Evolutionary conservation across 2,329 filamentous ascomycete genomes (phyloP), one percentile per base, ranked within the genome.

Genomic region (Magnaporthales sp.): DNA sequence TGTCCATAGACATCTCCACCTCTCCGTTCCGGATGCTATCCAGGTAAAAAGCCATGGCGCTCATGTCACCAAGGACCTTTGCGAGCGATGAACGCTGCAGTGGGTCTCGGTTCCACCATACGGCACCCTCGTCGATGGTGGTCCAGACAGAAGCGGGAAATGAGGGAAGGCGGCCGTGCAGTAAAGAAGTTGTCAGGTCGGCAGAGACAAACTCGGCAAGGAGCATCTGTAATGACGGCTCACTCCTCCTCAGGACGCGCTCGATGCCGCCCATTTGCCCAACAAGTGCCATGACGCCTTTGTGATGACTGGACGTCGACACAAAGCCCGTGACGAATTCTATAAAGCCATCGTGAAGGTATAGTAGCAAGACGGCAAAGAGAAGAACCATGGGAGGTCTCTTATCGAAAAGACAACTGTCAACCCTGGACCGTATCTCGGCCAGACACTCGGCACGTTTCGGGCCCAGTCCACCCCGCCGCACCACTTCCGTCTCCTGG

Each of bases 171-270:
- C 73, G 73, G 0, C 77, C 78, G 22, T 76, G 78, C 0, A 81
- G 71, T 66, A 81, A 69, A 1, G 79, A 74, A 10, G 78, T 76
- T 0, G 78, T 80, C 10, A 81, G 72, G 66, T 81, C 79, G 66
- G 78, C 77, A 0, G 79, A 80, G 2, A 75, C 75, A 62, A 81
- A 81, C 63, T 80, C 78, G 0, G 79, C 80, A 7, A 81, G 67
- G 62, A 81, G 77, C 69, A 81, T 72, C 11, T 78, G 74, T 3
- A 76, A 68, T 1, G 75, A 71, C 24, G 75, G 73, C 3, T 72
- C 73, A 0, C 73, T 71, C 3, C 67, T 71, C 1, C 60, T 67
- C 2, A 76, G 26, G 0, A 74, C 73, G 0, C 67, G 13, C 0
- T 71, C 68, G 64, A 76, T 71, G 11, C 74, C 75, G 0, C 75